Conservation (phyloP, 2,329 filamentous ascomycete species). For the Pseudocercospora macadamiae region DNA sequence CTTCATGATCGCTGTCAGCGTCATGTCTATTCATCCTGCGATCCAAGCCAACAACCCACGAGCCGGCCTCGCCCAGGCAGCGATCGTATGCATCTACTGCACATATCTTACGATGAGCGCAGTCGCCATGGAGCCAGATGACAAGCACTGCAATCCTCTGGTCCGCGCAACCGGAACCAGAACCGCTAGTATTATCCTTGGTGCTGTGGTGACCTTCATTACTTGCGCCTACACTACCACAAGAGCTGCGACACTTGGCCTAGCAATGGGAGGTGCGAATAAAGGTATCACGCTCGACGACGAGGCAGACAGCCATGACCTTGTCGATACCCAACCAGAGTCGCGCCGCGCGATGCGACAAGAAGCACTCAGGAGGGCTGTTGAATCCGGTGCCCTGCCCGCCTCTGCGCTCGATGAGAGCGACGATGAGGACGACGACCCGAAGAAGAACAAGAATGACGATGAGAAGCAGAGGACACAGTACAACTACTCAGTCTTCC, state of each 20-base stretch:
- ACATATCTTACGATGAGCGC: conserved; percentile 98
- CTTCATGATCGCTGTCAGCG: conserved; percentile 76
- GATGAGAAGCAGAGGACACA: conserved; percentile 89
- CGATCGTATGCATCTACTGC: conserved; percentile 97
- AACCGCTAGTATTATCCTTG: conserved; percentile 87
- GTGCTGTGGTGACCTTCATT: conserved; percentile 92
- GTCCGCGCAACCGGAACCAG: conserved; percentile 83
- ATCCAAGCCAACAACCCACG: conserved; percentile 92
- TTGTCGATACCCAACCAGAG: conserved; percentile 83
- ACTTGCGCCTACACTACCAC: conserved; percentile 98
- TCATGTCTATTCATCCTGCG: conserved; percentile 83
- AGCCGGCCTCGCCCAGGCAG: conserved; percentile 93
- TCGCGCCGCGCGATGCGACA: conserved; percentile 87
- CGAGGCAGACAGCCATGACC: conserved; percentile 77
- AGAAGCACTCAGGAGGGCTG: conserved; percentile 85
- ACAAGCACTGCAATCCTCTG: conserved; percentile 91
- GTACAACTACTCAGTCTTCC: conserved; percentile 96
- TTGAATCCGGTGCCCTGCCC: conserved; percentile 89
- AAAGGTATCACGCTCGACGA: conserved; percentile 66
- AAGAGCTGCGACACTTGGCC: conserved; percentile 86
- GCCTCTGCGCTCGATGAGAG: conserved; percentile 83
- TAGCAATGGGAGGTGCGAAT: conserved; percentile 69
- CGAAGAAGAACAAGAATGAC: conserved; percentile 68
- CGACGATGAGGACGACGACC: conserved; percentile 65
- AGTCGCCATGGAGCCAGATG: conserved; percentile 97